Evolutionary conservation across 2,329 filamentous ascomycete genomes (phyloP).

Genomic region (Sordariomycetes sp.): DNA sequence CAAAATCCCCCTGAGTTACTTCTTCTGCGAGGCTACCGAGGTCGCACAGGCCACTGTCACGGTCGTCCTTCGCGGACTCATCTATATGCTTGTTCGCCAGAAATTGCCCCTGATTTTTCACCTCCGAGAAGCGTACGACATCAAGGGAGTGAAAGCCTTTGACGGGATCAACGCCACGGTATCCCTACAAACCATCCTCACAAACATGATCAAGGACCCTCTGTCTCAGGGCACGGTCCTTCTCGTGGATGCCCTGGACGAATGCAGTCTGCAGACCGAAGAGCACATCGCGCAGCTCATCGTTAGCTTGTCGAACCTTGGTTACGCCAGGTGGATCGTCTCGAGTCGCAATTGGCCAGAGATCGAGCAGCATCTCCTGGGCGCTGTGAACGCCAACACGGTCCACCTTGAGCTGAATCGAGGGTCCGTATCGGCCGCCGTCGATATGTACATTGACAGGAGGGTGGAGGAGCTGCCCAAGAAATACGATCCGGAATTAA

Average conservation of each 20-base stretch:
- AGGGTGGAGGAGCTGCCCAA: neutral
- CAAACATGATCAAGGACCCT: neutral
- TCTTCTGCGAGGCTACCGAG: neutral
- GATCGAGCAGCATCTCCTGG: neutral
- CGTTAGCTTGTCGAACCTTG: neutral
- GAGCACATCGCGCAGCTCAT: neutral
- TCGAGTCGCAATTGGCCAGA: neutral
- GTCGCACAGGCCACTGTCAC: neutral
- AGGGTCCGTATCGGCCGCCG: neutral
- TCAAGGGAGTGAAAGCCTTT: neutral
- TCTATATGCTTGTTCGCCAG: neutral
- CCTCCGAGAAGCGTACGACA: neutral
- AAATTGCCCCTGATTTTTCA: neutral
- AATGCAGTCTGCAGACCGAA: neutral
- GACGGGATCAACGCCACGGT: neutral
- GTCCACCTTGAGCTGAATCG: neutral
- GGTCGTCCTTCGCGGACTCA: neutral
- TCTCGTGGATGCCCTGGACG: neutral
- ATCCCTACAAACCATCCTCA: neutral
- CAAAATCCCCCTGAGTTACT: neutral
- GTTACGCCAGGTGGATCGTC: neutral
- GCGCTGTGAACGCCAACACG: neutral
- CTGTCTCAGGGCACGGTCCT: neutral
- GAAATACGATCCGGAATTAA: neutral
- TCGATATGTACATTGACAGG: neutral